phyloP scores from a whole-genome alignment of 1,284 basidiomycete species.

The Ganoderma meredithae region DNA sequence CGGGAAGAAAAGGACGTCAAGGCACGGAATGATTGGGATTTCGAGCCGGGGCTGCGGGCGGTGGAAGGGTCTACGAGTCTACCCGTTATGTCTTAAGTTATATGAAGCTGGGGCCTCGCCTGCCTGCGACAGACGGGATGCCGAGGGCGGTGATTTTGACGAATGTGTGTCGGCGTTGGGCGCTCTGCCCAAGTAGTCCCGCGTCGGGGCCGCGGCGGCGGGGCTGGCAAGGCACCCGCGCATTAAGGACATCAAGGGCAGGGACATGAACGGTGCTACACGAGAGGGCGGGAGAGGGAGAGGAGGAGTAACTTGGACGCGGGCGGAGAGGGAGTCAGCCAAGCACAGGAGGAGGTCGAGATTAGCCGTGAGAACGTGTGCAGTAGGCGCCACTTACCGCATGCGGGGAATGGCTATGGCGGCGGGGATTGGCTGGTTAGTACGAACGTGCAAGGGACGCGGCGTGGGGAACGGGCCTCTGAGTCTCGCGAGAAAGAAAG shows the following conservation, averaged over 20 bases:
- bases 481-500: constrained; percentile 18
- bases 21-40: constrained; percentile 6
- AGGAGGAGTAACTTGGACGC: background rate
- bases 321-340: background rate
- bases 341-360: background rate
- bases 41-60: background rate
- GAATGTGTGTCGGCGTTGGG: constrained; percentile 12
- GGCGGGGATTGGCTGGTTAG: constrained; percentile 32
- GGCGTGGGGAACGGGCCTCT: background rate
- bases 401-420: constrained; percentile 11
- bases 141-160: background rate
- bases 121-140: background rate
- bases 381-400: constrained; percentile 12
- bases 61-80: background rate
- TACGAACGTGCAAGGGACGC: constrained; percentile 40
- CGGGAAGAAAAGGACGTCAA: constrained; percentile 15
- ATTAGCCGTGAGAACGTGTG: constrained; percentile 25
- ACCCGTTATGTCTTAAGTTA: too few relatives aligned
- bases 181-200: too few relatives aligned
- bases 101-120: background rate
- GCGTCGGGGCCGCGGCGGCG: background rate
- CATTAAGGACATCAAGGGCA: background rate
- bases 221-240: background rate
- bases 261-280: background rate
- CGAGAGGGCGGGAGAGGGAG: constrained; percentile 1